phyloP scores from a whole-genome alignment of 2,329 filamentous ascomycete genomes.

The Escovopsis sp. region DNA sequence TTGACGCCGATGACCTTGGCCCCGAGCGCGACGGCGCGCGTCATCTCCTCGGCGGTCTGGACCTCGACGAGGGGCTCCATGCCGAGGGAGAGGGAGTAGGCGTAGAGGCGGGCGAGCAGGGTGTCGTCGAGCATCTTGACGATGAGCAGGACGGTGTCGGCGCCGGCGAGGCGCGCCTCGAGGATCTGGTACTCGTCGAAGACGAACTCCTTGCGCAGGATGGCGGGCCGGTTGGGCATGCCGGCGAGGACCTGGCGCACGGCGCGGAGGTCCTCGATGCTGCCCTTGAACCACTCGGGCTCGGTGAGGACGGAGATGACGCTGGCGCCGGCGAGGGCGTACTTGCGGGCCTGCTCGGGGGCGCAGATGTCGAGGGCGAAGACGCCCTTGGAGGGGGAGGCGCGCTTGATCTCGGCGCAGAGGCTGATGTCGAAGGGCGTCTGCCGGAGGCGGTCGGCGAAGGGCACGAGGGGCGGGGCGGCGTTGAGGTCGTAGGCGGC shows the following conservation, averaged over 20 bases:
- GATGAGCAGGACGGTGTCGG: slow-evolving; percentile 87
- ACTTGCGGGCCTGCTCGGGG: slow-evolving; percentile 77
- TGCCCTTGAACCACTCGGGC: slow-evolving; percentile 98
- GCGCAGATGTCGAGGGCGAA: slow-evolving; percentile 82
- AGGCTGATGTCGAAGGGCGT: slow-evolving; percentile 81
- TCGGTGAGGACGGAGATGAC: slow-evolving; percentile 98
- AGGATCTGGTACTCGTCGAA: slow-evolving; percentile 98
- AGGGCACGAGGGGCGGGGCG: slow-evolving; percentile 69
- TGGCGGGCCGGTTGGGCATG: slow-evolving; percentile 82
- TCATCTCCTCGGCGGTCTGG: slow-evolving; percentile 88
- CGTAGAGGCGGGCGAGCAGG: slow-evolving; percentile 63
- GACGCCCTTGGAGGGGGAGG: slow-evolving; percentile 88
- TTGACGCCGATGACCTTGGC: slow-evolving; percentile 93
- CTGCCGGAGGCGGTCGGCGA: slow-evolving; percentile 63
- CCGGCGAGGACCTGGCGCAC: slow-evolving; percentile 81
- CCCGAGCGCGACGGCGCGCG: slow-evolving; percentile 69
- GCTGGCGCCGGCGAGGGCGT: slow-evolving; percentile 86
- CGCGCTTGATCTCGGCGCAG: slow-evolving; percentile 95
- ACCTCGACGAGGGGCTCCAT: slow-evolving; percentile 98
- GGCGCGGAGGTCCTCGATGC: slow-evolving; percentile 78
- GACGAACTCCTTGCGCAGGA: slow-evolving; percentile 91
- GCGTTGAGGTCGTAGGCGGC: slow-evolving; percentile 74
- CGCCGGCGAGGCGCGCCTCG: slow-evolving; percentile 81
- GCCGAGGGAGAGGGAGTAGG: slow-evolving; percentile 75
- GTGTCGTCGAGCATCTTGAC: slow-evolving; percentile 89